Evolutionary conservation across 2,329 filamentous ascomycete species (phyloP).

Genomic region (Acrocalymma vagum): DNA sequence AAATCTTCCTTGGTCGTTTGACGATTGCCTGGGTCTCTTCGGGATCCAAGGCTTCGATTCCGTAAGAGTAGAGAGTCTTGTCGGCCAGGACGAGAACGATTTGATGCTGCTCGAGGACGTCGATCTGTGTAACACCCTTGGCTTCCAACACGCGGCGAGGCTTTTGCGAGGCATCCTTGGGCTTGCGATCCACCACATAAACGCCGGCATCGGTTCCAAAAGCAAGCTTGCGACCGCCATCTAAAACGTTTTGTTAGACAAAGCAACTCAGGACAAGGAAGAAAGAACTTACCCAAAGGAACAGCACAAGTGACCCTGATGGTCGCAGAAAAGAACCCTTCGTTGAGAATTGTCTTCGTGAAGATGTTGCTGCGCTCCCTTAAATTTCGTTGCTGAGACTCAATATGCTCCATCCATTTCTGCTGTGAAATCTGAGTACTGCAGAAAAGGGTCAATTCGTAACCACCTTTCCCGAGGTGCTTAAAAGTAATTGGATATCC

Average conservation of each 20-base stretch:
- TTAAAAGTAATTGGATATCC: slow-evolving; percentile 96
- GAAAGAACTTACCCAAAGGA: slow-evolving; percentile 74
- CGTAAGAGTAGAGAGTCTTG: slow-evolving; percentile 91
- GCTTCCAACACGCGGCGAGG: slow-evolving; percentile 87
- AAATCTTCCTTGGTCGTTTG: slow-evolving; percentile 94
- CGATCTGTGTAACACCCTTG: slow-evolving; percentile 89
- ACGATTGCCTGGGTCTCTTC: slow-evolving; percentile 77
- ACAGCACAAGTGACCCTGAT: slow-evolving; percentile 96
- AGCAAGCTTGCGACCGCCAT: slow-evolving; percentile 93
- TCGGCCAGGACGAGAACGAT: slow-evolving; percentile 91
- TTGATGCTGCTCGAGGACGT: slow-evolving; percentile 94
- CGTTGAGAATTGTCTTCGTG: slow-evolving; percentile 74
- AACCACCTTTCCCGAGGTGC: slow-evolving; percentile 93
- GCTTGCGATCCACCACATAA: slow-evolving; percentile 89
- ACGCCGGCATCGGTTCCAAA: slow-evolving; percentile 95
- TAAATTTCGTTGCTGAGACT: slow-evolving; percentile 86
- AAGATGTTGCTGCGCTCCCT: slow-evolving; percentile 78
- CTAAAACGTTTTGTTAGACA: slow-evolving; percentile 55
- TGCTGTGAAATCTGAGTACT: slow-evolving; percentile 85
- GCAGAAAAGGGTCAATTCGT: slow-evolving; percentile 89
- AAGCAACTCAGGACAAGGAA: not conserved
- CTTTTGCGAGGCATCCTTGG: slow-evolving; percentile 76
- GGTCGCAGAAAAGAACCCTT: slow-evolving; percentile 87
- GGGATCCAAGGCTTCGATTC: slow-evolving; percentile 83
- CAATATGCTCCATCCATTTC: slow-evolving; percentile 97